Percentiles rank a stretch among this genome's conserved stretches.
Evolutionary conservation across 176 grass and related monocot species (phyloP).

Genomic region (Eremochloa ophiuroides): DNA sequence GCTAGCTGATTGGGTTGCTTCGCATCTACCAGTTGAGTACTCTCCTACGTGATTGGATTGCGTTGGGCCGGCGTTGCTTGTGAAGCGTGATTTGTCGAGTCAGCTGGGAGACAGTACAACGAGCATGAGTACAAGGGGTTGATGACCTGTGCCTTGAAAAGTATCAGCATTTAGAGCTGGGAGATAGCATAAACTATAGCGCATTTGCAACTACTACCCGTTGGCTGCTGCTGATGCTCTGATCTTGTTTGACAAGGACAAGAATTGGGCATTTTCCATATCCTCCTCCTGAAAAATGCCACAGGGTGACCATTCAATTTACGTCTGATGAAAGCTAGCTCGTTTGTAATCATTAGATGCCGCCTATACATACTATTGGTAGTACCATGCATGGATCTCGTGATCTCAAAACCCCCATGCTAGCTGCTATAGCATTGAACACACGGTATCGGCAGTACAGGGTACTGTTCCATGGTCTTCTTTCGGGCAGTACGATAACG

Average conservation of each 20-base stretch:
- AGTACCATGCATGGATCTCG: not conserved
- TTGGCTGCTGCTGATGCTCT: not conserved
- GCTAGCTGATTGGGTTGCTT: not conserved
- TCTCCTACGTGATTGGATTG: too few relatives aligned
- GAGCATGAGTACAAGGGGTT: slow-evolving; percentile 1
- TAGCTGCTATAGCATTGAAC: slow-evolving; percentile 14
- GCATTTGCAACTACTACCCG: slow-evolving; percentile 21
- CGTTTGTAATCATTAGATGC: too few relatives aligned
- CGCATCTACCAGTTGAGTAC: not conserved
- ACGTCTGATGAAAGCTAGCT: not conserved
- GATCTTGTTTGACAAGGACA: not conserved
- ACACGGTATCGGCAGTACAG: not conserved
- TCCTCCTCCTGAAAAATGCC: not conserved
- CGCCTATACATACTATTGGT: too few relatives aligned
- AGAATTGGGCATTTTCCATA: not conserved
- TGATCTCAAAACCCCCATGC: not conserved
- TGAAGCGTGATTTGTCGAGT: slow-evolving; percentile 18
- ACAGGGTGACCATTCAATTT: not conserved
- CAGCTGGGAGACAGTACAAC: slow-evolving; percentile 1
- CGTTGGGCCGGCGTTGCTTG: slow-evolving; percentile 10
- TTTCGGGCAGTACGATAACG: slow-evolving; percentile 13
- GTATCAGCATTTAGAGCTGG: slow-evolving; percentile 18
- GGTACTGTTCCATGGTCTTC: slow-evolving; percentile 28
- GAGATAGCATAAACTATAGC: slow-evolving; percentile 43
- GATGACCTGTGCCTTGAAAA: slow-evolving; percentile 41